Conservation (phyloP, 371 early-diverging fungal genomes). For the Rhizomucor miehei region DNA sequence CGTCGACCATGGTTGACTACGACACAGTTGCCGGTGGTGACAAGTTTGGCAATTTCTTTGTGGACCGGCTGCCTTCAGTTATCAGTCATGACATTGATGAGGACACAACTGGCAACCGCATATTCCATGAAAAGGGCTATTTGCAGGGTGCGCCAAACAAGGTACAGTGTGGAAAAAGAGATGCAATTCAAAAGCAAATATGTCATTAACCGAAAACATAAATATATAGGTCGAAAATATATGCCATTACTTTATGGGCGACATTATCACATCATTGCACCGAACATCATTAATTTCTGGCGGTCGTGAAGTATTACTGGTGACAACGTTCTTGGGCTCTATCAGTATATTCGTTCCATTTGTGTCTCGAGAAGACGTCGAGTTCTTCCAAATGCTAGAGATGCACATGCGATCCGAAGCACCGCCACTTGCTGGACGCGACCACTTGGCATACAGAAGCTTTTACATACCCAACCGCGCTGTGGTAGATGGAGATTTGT, state of each 20-base stretch:
- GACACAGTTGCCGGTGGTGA: constrained; percentile 93
- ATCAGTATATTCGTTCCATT: constrained; percentile 88
- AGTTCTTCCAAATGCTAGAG: constrained; percentile 92
- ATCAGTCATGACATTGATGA: constrained; percentile 77
- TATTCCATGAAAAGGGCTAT: constrained; percentile 74
- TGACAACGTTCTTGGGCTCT: constrained; percentile 82
- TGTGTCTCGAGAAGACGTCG: constrained; percentile 83
- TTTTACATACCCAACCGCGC: constrained; percentile 79
- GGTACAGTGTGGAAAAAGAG: constrained; percentile 42
- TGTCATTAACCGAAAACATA: not conserved
- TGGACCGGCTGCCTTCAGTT: constrained; percentile 69
- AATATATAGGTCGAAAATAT: constrained; percentile 50
- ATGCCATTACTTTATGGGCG: constrained; percentile 83
- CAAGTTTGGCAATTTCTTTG: constrained; percentile 94
- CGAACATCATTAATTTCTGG: constrained; percentile 80
- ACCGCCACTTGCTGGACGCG: constrained; percentile 83
- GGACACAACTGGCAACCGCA: constrained; percentile 82
- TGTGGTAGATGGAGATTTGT: constrained; percentile 92
- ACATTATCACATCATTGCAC: constrained; percentile 78
- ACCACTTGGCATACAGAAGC: constrained; percentile 84
- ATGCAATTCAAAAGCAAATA: not conserved
- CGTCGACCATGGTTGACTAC: constrained; percentile 81
- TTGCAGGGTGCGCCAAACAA: constrained; percentile 88
- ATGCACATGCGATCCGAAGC: constrained; percentile 81
- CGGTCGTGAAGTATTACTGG: constrained; percentile 83